Base-by-base conservation (phyloP, 1,284 basidiomycete genomes). In the Gastroboletus turbinatus region DNA sequence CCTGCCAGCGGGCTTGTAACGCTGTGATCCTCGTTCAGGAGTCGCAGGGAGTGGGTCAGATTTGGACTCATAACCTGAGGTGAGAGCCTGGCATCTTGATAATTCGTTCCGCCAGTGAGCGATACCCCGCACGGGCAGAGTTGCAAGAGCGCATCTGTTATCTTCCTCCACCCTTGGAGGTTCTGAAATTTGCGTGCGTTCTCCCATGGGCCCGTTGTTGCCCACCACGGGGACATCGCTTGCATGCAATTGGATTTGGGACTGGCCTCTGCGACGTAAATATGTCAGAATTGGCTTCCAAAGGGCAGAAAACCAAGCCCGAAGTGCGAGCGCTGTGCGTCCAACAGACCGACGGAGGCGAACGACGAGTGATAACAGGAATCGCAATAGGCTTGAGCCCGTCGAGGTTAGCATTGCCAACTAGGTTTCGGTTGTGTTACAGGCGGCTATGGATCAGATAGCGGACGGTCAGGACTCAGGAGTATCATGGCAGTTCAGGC, bases 21-120 rank as follows among this genome's bases (percentile, higher is more conserved):
- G 47, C 36, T 44, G 62, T 27, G 62, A 67, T 16, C 38, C 52
- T 21, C 27, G 7, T 16, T 63, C 60, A 3, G 60, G 64, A 43
- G 35, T 63, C 4, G 62, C 54, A 27, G 62, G 55, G 13, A 38
- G 5, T 35, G 19, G 17, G 8, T 35, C 4, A 13, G 25, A 29
- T 10, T 42, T 5, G 16, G 19, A 17, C 32, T 29, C n/a, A 5
- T 17, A 16, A 4, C 19, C 19, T 7, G 55, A 39, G 33, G 27
- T 23, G n/a, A 35, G 49, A 21, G 16, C 25, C 5, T 25, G 44
- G 33, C 46, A 46, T 30, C 3, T 49, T 9, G 44, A 23, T 25
- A 51, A 13, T 16, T 33, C 35, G 4, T 46, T 43, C 27, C 29
- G 16, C 62, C 36, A 60, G 38, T 5, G n/a, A 35, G 39, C 0